Conservation (phyloP, 495 filamentous ascomycete genomes). For the Trichodelitschia bisporula region DNA sequence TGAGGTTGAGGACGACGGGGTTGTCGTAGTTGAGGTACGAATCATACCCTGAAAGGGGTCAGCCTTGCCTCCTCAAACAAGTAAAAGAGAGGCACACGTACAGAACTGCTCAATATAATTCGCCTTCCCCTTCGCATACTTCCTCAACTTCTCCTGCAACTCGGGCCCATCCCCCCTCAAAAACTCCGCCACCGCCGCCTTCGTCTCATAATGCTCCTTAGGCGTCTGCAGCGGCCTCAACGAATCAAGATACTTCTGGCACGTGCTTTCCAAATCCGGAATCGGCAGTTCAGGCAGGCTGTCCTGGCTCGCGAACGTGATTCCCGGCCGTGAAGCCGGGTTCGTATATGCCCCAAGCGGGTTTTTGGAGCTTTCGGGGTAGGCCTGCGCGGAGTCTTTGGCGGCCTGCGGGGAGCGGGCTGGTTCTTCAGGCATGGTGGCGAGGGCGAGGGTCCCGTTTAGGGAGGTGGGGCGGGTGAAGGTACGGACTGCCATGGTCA, state of each 20-base stretch:
- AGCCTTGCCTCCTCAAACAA: neutral
- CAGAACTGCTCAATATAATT: conserved; percentile 99
- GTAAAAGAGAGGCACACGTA: conserved; percentile 23
- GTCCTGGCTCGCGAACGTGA: conserved; percentile 79
- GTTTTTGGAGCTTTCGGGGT: conserved; percentile 17
- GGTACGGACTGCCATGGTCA: conserved; percentile 20
- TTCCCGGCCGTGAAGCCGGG: conserved; percentile 27
- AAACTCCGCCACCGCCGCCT: conserved; percentile 62
- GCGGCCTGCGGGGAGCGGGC: conserved; percentile 15
- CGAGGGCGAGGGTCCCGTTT: conserved; percentile 29
- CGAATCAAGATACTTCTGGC: conserved; percentile 56
- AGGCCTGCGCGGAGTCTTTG: conserved; percentile 18
- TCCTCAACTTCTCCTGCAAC: conserved; percentile 71
- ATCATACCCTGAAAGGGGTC: conserved; percentile 59
- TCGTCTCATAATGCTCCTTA: conserved; percentile 67
- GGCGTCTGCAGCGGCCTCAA: conserved; percentile 56
- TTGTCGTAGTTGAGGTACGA: conserved; percentile 97
- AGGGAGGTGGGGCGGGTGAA: conserved; percentile 44
- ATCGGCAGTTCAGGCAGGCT: conserved; percentile 80
- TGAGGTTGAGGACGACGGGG: conserved; percentile 88
- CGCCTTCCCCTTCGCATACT: conserved; percentile 76
- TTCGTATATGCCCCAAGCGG: conserved; percentile 20
- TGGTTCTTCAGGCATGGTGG: conserved; percentile 6
- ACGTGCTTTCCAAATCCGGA: conserved; percentile 65
- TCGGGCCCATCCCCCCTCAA: conserved; percentile 59